phyloP scores from a whole-genome alignment of 129 eudicot genomes.

The Tagetes patula region DNA sequence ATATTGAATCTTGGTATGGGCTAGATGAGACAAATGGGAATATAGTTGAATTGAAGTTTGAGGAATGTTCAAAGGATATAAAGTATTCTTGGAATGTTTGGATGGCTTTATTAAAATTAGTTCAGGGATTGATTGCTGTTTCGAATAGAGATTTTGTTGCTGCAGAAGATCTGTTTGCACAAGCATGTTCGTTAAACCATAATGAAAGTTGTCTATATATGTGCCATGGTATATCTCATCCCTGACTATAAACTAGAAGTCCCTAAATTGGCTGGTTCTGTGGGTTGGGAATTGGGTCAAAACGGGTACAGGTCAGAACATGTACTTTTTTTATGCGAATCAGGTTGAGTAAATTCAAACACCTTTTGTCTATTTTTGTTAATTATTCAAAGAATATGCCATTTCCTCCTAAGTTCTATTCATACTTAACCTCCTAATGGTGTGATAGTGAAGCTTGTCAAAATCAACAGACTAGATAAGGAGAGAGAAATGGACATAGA shows the following conservation, averaged over 20 bases:
- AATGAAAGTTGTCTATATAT: slow-evolving; percentile 67
- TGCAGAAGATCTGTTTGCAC: slow-evolving; percentile 71
- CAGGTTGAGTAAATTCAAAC: background rate
- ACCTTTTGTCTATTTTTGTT: background rate
- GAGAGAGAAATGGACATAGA: background rate
- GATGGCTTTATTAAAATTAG: slow-evolving; percentile 62
- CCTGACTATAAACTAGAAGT: background rate
- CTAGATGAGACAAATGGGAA: slow-evolving; percentile 40
- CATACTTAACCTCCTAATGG: background rate
- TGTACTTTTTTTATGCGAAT: background rate
- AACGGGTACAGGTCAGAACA: background rate
- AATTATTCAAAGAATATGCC: background rate
- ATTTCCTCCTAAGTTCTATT: background rate
- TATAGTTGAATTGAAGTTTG: slow-evolving; percentile 44
- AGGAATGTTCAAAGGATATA: slow-evolving; percentile 64
- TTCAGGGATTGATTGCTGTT: slow-evolving; percentile 65
- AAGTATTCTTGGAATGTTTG: slow-evolving; percentile 62
- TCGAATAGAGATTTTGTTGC: slow-evolving; percentile 47
- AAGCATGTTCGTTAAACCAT: slow-evolving; percentile 65
- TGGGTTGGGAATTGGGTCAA: slow-evolving; percentile 20
- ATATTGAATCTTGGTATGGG: slow-evolving; percentile 49
- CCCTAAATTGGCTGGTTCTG: background rate
- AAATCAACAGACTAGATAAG: background rate
- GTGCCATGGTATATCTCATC: slow-evolving; percentile 68
- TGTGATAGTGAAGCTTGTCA: background rate